Evolutionary conservation across 202 grass and related monocot species (phyloP).

Genomic region (Schoenoplectus tabernaemontani): DNA sequence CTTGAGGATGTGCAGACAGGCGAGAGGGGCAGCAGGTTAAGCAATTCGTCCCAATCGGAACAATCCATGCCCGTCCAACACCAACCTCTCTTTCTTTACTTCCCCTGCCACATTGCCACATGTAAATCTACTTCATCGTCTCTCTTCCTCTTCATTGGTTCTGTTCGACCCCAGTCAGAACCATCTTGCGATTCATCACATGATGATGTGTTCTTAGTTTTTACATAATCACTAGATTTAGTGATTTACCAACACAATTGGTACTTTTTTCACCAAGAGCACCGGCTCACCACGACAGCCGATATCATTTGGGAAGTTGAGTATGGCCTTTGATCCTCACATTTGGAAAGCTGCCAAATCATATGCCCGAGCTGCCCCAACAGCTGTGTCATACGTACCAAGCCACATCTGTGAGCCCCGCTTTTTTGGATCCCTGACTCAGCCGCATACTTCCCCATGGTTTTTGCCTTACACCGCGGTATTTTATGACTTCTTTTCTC

Average conservation of each 20-base stretch:
- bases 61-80: constrained; percentile 16
- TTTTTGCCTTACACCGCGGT: constrained; percentile 45
- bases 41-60: constrained; percentile 7
- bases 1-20: constrained; percentile 44
- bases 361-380: constrained; percentile 65
- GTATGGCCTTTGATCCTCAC: constrained; percentile 74
- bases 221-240: not conserved
- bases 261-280: not conserved
- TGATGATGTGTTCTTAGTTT: not conserved
- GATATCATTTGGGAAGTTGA: constrained; percentile 83
- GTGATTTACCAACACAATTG: not conserved
- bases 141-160: not conserved
- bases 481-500: not conserved
- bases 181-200: not conserved
- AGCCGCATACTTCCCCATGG: constrained; percentile 63
- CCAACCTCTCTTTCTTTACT: not conserved
- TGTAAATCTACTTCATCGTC: not conserved
- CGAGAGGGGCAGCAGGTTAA: constrained; percentile 38
- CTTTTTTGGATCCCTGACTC: constrained; percentile 59
- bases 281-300: constrained; percentile 13
- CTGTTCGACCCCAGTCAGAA: not conserved
- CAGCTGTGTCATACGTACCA: constrained; percentile 65
- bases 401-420: constrained; percentile 73
- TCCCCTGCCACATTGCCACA: not conserved
- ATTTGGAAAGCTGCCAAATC: constrained; percentile 65